Conservation (phyloP, 768 basidiomycete genomes). For the Favolaschia claudopus region DNA sequence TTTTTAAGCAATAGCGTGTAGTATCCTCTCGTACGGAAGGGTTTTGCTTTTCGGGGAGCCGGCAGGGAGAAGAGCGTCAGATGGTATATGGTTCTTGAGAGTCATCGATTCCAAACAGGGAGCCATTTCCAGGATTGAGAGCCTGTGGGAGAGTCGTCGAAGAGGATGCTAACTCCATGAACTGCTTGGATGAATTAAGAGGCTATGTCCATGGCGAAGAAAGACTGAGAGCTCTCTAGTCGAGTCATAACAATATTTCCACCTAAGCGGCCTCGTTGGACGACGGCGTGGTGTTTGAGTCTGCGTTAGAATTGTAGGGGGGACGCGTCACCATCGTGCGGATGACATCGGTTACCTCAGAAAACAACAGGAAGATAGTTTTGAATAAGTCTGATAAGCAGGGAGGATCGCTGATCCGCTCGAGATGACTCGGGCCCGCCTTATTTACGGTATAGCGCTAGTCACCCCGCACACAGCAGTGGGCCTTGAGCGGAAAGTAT, state of each 20-base stretch:
- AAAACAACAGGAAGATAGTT: too few relatives aligned
- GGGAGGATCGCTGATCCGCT: slow-evolving; percentile 15
- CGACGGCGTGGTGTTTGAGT: background rate
- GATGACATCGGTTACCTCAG: slow-evolving; percentile 19
- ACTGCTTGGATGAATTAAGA: slow-evolving; percentile 7
- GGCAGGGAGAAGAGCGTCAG: background rate
- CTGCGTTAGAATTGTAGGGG: background rate
- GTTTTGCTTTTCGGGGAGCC: slow-evolving; percentile 18
- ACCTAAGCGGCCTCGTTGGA: slow-evolving; percentile 24
- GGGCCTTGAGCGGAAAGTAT: slow-evolving; percentile 20
- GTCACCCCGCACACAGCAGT: slow-evolving; percentile 21
- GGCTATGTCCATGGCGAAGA: slow-evolving; percentile 8
- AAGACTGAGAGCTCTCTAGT: background rate
- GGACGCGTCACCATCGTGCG: slow-evolving; percentile 21
- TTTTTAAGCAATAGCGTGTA: slow-evolving; percentile 18
- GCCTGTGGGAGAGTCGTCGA: slow-evolving; percentile 7
- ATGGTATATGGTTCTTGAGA: slow-evolving; percentile 5
- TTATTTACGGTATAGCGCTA: slow-evolving; percentile 12
- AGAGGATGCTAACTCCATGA: background rate
- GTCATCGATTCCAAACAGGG: slow-evolving; percentile 1
- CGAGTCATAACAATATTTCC: slow-evolving; percentile 6
- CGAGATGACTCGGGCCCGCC: slow-evolving; percentile 15
- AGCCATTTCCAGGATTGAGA: slow-evolving; percentile 8
- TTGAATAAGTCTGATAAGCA: slow-evolving; percentile 19
- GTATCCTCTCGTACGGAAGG: slow-evolving; percentile 13